Conservation (phyloP, 2,329 filamentous ascomycete species). For the Penicillium polonicum region DNA sequence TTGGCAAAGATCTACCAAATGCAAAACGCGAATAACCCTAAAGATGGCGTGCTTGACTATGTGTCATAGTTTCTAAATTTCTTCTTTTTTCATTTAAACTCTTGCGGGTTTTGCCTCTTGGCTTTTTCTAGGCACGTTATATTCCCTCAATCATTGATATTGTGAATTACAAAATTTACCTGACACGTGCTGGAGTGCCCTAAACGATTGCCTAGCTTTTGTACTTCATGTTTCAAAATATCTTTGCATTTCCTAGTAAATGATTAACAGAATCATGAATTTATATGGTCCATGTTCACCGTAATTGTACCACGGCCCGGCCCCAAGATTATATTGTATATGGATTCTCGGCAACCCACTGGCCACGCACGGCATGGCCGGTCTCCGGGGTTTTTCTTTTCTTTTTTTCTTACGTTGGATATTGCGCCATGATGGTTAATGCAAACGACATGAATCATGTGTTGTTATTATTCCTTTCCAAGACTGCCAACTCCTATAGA, state of each 20-base stretch:
- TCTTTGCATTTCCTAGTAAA: background rate
- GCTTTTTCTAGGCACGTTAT: background rate
- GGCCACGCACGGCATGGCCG: background rate
- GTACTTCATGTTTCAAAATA: background rate
- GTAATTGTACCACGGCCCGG: background rate
- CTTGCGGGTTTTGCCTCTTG: background rate
- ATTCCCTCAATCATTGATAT: background rate
- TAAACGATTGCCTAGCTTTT: background rate
- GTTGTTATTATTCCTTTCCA: background rate
- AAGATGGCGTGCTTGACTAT: slow-evolving; percentile 9
- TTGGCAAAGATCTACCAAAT: background rate
- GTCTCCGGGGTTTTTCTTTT: background rate
- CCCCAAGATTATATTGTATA: background rate
- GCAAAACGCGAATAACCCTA: background rate
- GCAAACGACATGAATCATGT: background rate
- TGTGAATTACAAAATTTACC: no score
- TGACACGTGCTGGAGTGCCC: background rate
- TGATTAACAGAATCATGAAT: no score
- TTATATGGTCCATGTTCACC: background rate
- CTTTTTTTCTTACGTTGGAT: background rate
- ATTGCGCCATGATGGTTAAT: background rate
- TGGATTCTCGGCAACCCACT: background rate
- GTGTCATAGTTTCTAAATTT: background rate
- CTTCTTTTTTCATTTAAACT: background rate
- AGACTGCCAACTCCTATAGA: background rate